Evolutionary conservation across 148 eudicot genomes (phyloP), one percentile per base, ranked within the genome.

Genomic region (Vaccinium myrtillus): DNA sequence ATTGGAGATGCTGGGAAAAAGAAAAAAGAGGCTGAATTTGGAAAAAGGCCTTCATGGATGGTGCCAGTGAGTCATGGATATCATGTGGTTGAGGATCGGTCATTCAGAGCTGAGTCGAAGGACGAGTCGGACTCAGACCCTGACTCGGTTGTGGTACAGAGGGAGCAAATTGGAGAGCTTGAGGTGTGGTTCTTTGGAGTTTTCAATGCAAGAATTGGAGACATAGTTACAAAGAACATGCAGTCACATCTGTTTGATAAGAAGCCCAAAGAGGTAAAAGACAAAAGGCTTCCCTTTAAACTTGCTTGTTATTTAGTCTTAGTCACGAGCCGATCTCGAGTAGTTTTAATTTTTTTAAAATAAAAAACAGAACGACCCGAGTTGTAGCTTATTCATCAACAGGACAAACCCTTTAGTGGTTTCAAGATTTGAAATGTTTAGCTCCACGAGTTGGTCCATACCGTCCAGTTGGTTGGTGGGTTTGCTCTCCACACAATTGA

Each of bases 171-270:
- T 79, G 89, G 84, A 21, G 87, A 84, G 70, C 80, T 86, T 56
- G 98, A 95, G 48, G 43, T 92, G 48, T 93, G 98, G 96, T 90
- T 91, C 78, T 95, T 89, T 61, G 90, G 94, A 82, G 88, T 95
- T 79, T 92, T 89, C 18, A 89, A 88, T 85, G 85, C 86, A 80
- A 78, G 71, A 53, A 77, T 91, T 77, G 89, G 89, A 23, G 88
- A 86, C 55, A 77, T 12, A 36, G 86, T 95, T 86, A 75, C 81
- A 71, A 91, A 86, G 80, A 89, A 91, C 86, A 77, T 95, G 89
- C 93, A 95, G 65, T 85, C 91, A 12, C 87, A 90, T 87, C 82
- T 95, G 77, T 95, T 95, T 54, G 86, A 86, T 43, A 90, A 75
- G 86, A 90, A 83, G 78, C 90, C 89, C 27, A 90, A 88, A 61